These are phyloP conservation scores for Cordyceps tenuipes DNA, from an alignment of 2,329 filamentous ascomycete genomes.

Conservation along the genomic window DNA sequence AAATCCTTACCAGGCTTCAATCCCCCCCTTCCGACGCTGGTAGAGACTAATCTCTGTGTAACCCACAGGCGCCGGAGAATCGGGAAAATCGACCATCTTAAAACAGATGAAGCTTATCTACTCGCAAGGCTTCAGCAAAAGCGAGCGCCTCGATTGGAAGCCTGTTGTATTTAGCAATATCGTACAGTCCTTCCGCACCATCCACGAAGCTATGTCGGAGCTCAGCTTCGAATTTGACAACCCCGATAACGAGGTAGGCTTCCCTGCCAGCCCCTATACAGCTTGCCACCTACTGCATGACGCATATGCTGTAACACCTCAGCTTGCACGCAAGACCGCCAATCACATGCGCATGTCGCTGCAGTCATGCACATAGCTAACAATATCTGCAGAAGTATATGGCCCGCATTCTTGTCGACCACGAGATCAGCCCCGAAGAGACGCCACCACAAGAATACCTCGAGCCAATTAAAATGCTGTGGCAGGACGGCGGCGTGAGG, in stretches of 20 bases:
- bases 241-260: slow-evolving; percentile 66
- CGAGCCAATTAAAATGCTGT: slow-evolving; percentile 73
- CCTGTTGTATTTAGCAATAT: slow-evolving; percentile 95
- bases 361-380: slow-evolving; percentile 11
- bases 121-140: slow-evolving; percentile 79
- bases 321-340: neutral
- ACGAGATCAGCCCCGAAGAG: slow-evolving; percentile 76
- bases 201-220: slow-evolving; percentile 85
- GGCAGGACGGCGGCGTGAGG: slow-evolving; percentile 76
- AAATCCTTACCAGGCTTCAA: slow-evolving; percentile 2
- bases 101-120: slow-evolving; percentile 99
- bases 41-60: slow-evolving; percentile 19
- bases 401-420: slow-evolving; percentile 66
- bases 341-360: neutral
- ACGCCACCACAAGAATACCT: slow-evolving; percentile 70
- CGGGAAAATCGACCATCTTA: slow-evolving; percentile 84
- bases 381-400: slow-evolving; percentile 57
- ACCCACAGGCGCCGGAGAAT: slow-evolving; percentile 77
- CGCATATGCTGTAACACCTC: neutral
- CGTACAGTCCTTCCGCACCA: slow-evolving; percentile 81
- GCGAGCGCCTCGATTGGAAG: slow-evolving; percentile 87
- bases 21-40: neutral
- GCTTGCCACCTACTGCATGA: neutral
- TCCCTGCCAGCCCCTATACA: neutral
- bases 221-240: slow-evolving; percentile 72